Evolutionary conservation across 2,329 filamentous ascomycete species (phyloP), one percentile per base, ranked within the genome.

Genomic region (Neopestalotiopsis sp.): DNA sequence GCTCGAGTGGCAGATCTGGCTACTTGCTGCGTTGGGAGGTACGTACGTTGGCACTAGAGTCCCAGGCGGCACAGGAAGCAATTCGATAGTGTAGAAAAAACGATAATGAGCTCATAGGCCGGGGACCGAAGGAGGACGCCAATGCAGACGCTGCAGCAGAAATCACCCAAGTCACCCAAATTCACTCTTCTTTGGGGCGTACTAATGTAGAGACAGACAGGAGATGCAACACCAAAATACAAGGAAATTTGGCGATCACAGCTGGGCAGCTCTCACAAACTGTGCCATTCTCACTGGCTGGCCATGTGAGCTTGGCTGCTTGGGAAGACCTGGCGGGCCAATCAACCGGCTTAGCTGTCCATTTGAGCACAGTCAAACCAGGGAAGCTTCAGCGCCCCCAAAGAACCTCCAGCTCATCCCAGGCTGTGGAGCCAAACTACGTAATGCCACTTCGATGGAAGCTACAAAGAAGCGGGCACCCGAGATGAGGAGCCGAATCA

Each of bases 341-440:
- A 62, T 20, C 28, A 34, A 10, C 40, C 20, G 4, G 59, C 10
- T 40, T 62, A 62, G 28, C 59, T 62, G 30, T 40, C 59, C n/a
- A 62, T 62, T 34, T 7, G n/a, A 9, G 14, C 12, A 32, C 24
- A 10, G 14, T 32, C 20, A n/a, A 61, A 17, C 17, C 32, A 38
- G 17, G n/a, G 17, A 24, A 42, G 12, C 32, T n/a, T 59, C 57
- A 24, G 30, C 57, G 20, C 17, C 45, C 45, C 57, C 20, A 59
- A 30, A 59, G 24, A 30, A 30, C 57, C 28, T 53, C 45, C 62
- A 65, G 49, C 32, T 34, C 5, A 40, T 62, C 63, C 63, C 45
- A 66, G 63, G 17, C 53, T 45, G 63, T 56, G 63, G 63, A 24
- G 42, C 63, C 63, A 57, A 66, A 66, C 63, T 56, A 66, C 63